Conservation (phyloP, 1,139 yeast species). For the Lodderomyces beijingensis region DNA sequence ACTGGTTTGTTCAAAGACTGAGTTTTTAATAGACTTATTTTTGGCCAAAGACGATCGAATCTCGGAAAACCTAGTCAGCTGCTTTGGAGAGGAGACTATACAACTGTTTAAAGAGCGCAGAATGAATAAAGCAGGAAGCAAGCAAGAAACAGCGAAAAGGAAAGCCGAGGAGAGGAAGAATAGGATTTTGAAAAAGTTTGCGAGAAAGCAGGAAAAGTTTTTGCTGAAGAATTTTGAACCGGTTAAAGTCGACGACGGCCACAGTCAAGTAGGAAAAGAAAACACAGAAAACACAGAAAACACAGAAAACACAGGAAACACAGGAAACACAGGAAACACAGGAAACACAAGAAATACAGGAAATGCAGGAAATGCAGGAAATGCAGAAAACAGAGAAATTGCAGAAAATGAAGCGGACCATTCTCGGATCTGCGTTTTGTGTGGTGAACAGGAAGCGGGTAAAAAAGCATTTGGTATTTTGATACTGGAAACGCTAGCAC, state of each 20-base stretch:
- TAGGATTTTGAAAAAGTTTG: slow-evolving; percentile 39
- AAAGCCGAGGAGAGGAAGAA: slow-evolving; percentile 35
- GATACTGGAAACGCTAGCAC: slow-evolving; percentile 32
- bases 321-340: too few species aligned
- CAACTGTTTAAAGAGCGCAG: slow-evolving; percentile 35
- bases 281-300: too few species aligned
- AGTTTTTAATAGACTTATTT: slow-evolving; percentile 46
- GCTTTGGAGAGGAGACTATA: slow-evolving; percentile 56
- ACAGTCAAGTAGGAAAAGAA: too few species aligned
- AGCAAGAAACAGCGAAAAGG: slow-evolving; percentile 19
- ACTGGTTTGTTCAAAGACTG: slow-evolving; percentile 49
- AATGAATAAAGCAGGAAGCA: slow-evolving; percentile 33
- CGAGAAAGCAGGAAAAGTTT: slow-evolving; percentile 37
- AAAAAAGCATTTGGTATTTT: slow-evolving; percentile 53
- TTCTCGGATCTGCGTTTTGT: slow-evolving; percentile 57
- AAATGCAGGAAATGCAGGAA: slow-evolving; percentile 13
- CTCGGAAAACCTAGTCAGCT: slow-evolving; percentile 46
- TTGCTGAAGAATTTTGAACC: slow-evolving; percentile 28
- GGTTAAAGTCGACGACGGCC: too few species aligned
- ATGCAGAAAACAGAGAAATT: slow-evolving; percentile 15
- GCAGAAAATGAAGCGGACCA: slow-evolving; percentile 9
- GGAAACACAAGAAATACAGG: too few species aligned
- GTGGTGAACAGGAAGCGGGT: slow-evolving; percentile 54
- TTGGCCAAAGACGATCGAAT: slow-evolving; percentile 46
- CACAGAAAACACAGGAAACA: too few species aligned